phyloP scores from a whole-genome alignment of 306 rosid species.

The Acacia crassicarpa region DNA sequence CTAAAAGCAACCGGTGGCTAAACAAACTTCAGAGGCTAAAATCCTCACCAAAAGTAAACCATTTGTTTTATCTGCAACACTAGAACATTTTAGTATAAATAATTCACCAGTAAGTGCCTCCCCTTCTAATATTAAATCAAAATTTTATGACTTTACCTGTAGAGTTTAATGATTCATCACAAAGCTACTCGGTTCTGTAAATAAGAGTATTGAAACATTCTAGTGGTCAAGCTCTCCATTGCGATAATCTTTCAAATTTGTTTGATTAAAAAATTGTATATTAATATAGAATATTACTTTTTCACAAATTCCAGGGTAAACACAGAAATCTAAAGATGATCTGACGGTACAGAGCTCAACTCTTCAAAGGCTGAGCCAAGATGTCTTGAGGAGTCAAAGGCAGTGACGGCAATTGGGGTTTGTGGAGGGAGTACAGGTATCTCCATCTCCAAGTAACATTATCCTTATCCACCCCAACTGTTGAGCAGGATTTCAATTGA shows the following conservation, averaged over 20 bases:
- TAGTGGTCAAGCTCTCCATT: not conserved
- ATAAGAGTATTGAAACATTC: not conserved
- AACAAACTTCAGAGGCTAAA: not conserved
- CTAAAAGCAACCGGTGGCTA: not conserved
- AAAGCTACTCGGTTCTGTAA: not conserved
- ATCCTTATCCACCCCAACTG: not conserved
- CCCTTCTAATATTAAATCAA: not conserved
- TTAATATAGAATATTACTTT: not conserved
- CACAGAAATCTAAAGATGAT: not conserved
- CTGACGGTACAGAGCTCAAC: not conserved
- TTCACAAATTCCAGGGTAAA: not conserved
- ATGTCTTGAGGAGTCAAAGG: not conserved
- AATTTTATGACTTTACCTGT: not conserved
- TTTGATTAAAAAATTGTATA: not conserved
- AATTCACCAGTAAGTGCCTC: not conserved
- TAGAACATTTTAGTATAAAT: not conserved
- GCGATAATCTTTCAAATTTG: not conserved
- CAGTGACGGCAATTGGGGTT: not conserved
- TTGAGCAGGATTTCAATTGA: not conserved
- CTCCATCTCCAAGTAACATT: constrained; percentile 1
- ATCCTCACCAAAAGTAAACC: not conserved
- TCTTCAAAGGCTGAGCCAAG: not conserved
- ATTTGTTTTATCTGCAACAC: not conserved
- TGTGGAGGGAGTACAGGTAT: not conserved
- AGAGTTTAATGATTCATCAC: not conserved